Percentiles rank a stretch among this genome's conserved stretches.
Evolutionary conservation across 2,329 filamentous ascomycete species (phyloP).

Genomic region (Penicillium sp.): DNA sequence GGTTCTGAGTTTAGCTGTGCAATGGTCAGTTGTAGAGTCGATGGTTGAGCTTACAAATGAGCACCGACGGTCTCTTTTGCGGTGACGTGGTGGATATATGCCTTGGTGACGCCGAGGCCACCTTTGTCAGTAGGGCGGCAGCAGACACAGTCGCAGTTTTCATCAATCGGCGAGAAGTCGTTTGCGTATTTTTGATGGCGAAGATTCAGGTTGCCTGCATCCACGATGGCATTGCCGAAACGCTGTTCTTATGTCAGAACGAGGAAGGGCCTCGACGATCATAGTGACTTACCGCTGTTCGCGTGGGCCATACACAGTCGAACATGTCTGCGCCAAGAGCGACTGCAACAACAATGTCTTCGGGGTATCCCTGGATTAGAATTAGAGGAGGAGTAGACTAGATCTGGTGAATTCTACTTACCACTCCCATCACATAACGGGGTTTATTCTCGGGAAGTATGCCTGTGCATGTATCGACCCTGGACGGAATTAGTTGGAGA

Average conservation of each 20-base stretch:
- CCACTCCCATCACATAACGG: constrained; percentile 98
- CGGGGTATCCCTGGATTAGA: constrained; percentile 72
- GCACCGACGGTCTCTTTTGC: constrained; percentile 95
- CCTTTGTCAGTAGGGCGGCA: constrained; percentile 69
- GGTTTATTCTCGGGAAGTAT: constrained; percentile 88
- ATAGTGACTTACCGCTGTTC: constrained; percentile 69
- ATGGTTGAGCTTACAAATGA: constrained; percentile 53
- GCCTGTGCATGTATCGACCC: constrained; percentile 78
- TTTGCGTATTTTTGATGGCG: constrained; percentile 72
- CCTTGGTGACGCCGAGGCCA: constrained; percentile 78
- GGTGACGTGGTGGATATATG: constrained; percentile 87
- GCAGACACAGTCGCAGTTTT: constrained; percentile 77
- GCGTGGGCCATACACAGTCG: constrained; percentile 97
- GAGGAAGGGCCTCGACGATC: neutral
- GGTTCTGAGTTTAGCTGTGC: constrained; percentile 21
- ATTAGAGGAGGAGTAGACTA: constrained; percentile 16
- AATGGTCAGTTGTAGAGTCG: neutral
- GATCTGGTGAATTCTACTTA: constrained; percentile 36
- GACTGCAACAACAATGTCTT: constrained; percentile 90
- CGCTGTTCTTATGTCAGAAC: constrained; percentile 49
- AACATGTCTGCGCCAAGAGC: constrained; percentile 99
- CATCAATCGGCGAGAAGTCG: constrained; percentile 83
- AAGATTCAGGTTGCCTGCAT: constrained; percentile 78
- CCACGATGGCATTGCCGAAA: constrained; percentile 92
- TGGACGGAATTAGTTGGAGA: constrained; percentile 25